phyloP scores from a whole-genome alignment of 2,329 filamentous ascomycete genomes.

The Bipolaris victoriae region DNA sequence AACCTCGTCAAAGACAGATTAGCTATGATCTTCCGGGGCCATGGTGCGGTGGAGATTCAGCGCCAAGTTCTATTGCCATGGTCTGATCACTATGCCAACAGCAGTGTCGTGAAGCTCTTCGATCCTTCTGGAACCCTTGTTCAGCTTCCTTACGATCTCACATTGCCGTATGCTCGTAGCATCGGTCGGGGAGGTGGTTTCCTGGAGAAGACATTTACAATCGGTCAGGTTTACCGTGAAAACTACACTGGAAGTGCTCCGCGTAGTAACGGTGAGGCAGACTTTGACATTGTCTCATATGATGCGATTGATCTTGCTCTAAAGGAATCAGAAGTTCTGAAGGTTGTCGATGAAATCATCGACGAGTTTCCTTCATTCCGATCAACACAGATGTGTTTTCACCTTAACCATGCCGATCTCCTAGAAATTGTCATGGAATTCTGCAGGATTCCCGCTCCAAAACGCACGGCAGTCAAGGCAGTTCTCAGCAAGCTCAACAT shows the following conservation, averaged over 20 bases:
- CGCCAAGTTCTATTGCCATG: constrained; percentile 80
- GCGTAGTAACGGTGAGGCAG: constrained; percentile 81
- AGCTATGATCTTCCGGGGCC: constrained; percentile 79
- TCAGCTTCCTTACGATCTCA: constrained; percentile 93
- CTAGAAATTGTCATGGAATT: constrained; percentile 88
- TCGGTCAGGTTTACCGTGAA: constrained; percentile 86
- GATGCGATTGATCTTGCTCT: constrained; percentile 81
- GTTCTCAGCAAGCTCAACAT: constrained; percentile 87
- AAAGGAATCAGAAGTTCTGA: constrained; percentile 92
- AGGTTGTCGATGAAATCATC: constrained; percentile 91
- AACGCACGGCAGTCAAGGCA: constrained; percentile 77
- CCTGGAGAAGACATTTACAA: constrained; percentile 79
- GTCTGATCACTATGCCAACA: constrained; percentile 73
- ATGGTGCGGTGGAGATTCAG: constrained; percentile 83
- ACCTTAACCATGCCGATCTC: constrained; percentile 86
- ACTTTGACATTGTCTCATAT: constrained; percentile 93
- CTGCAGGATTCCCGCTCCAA: constrained; percentile 75
- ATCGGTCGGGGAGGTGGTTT: constrained; percentile 73
- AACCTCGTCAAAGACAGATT: constrained; percentile 76
- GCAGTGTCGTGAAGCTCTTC: constrained; percentile 77
- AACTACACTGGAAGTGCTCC: constrained; percentile 80
- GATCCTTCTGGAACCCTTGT: constrained; percentile 85
- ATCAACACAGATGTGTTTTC: constrained; percentile 79
- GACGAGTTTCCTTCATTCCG: constrained; percentile 77
- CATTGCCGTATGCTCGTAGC: constrained; percentile 82